phyloP scores from a whole-genome alignment of 805 yeast species.

The Nakazawaea ishiwadae region DNA sequence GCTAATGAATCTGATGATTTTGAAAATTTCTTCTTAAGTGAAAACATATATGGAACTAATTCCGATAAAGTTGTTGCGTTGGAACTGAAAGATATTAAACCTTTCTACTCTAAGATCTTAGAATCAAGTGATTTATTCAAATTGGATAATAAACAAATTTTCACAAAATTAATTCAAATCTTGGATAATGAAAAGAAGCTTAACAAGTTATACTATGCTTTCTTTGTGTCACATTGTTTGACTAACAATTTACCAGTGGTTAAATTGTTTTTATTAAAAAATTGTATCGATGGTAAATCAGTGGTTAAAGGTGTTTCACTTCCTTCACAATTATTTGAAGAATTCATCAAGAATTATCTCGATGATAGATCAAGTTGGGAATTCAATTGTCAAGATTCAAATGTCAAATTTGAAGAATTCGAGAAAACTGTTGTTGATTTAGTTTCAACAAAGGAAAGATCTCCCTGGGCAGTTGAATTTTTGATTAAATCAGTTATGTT shows the following conservation, averaged over 20 bases:
- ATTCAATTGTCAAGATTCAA: conserved; percentile 38
- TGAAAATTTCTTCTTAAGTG: conserved; percentile 44
- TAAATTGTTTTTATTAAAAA: conserved; percentile 45
- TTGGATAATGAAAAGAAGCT: conserved; percentile 47
- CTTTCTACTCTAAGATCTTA: conserved; percentile 35
- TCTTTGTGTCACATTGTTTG: conserved; percentile 65
- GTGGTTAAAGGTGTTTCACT: conserved; percentile 36
- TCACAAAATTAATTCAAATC: conserved; percentile 26
- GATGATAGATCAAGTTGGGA: conserved; percentile 41
- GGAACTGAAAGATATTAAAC: conserved; percentile 59
- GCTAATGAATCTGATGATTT: conserved; percentile 27
- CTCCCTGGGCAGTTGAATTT: conserved; percentile 53
- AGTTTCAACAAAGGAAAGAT: conserved; percentile 59
- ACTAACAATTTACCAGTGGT: conserved; percentile 46
- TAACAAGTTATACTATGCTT: conserved; percentile 55
- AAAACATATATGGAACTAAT: conserved; percentile 53
- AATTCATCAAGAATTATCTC: conserved; percentile 41
- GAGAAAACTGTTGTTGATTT: conserved; percentile 57
- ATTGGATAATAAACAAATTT: conserved; percentile 46
- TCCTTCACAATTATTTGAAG: conserved; percentile 44
- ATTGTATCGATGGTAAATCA: conserved; percentile 36
- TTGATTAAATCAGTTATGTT: conserved; percentile 49
- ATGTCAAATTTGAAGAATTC: conserved; percentile 46
- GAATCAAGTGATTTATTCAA: conserved; percentile 36
- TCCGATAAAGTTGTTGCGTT: conserved; percentile 49